Conservation (phyloP, 2,329 filamentous ascomycete species). For the Exserohilum turcica region DNA sequence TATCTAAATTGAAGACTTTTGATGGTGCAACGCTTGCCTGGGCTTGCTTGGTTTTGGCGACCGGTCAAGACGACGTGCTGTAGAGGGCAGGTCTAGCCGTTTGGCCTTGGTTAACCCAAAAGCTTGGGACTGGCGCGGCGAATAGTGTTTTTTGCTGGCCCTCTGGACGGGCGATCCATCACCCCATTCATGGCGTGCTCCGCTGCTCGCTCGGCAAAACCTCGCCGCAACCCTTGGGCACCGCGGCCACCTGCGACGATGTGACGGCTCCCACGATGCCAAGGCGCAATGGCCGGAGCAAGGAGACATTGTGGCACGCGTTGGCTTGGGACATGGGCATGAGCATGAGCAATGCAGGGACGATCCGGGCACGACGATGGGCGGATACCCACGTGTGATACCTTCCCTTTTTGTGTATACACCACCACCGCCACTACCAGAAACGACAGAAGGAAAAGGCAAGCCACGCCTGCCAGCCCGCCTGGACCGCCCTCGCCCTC, state of each 20-base stretch:
- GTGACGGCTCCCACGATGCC: background rate
- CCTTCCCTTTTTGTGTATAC: slow-evolving; percentile 5
- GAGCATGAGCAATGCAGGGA: slow-evolving; percentile 5
- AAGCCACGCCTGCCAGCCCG: background rate
- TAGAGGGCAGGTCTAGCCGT: background rate
- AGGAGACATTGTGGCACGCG: background rate
- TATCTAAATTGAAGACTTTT: slow-evolving; percentile 21
- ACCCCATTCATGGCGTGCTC: background rate
- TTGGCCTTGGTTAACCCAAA: too few relatives aligned
- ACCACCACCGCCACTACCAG: background rate
- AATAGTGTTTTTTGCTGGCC: too few relatives aligned
- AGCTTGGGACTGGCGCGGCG: too few relatives aligned
- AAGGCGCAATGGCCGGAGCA: background rate
- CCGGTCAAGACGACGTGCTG: background rate
- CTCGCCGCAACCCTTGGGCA: background rate
- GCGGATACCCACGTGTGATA: slow-evolving; percentile 13
- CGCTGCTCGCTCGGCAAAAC: background rate
- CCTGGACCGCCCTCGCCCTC: background rate
- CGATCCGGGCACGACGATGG: slow-evolving; percentile 4
- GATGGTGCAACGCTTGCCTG: slow-evolving; percentile 13
- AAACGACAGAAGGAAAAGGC: slow-evolving; percentile 1
- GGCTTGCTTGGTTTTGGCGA: background rate
- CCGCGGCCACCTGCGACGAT: background rate
- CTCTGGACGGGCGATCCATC: background rate
- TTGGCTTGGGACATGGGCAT: background rate